A percentile compares a stretch with the other conserved stretches of the same genome.
These are phyloP conservation scores for Kodamaea jinghongensis DNA, from an alignment of 805 yeast species.

Conservation along the genomic window DNA sequence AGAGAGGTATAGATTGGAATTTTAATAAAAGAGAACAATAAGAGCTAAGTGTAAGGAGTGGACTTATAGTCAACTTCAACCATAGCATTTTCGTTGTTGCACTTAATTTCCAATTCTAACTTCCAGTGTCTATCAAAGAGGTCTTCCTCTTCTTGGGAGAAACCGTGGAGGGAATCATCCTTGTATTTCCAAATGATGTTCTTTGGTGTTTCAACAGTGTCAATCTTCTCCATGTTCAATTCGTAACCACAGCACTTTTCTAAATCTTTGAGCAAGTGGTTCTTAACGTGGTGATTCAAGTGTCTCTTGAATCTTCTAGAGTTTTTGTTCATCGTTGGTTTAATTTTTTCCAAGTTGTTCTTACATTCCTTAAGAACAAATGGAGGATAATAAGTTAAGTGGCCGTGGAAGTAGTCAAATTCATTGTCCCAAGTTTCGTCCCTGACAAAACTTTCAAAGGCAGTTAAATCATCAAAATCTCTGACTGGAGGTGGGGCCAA, in stretches of 20 bases:
- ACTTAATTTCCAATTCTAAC: slow-evolving; percentile 59
- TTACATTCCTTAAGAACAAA: slow-evolving; percentile 65
- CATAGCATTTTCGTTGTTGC: slow-evolving; percentile 64
- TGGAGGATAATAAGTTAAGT: slow-evolving; percentile 68
- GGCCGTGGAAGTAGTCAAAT: slow-evolving; percentile 65
- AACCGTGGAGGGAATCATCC: slow-evolving; percentile 59
- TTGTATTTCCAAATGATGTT: slow-evolving; percentile 62
- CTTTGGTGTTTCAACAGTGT: slow-evolving; percentile 48
- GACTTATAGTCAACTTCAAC: slow-evolving; percentile 65
- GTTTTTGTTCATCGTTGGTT: slow-evolving; percentile 69
- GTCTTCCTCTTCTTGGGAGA: slow-evolving; percentile 43
- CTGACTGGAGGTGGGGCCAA: slow-evolving; percentile 41
- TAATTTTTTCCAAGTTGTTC: slow-evolving; percentile 66
- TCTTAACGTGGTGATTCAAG: slow-evolving; percentile 70
- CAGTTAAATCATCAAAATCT: slow-evolving; percentile 59
- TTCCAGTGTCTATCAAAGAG: slow-evolving; percentile 56
- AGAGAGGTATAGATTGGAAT: slow-evolving; percentile 1
- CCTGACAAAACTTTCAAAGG: slow-evolving; percentile 61
- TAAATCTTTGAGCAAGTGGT: slow-evolving; percentile 68
- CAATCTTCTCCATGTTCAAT: slow-evolving; percentile 48
- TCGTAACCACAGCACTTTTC: slow-evolving; percentile 57
- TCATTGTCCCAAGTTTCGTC: slow-evolving; percentile 79
- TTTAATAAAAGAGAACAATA: not conserved
- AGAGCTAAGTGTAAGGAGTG: slow-evolving; percentile 34
- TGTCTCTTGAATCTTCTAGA: slow-evolving; percentile 70